These are phyloP conservation scores for Penicillium odoratum DNA, from an alignment of 495 filamentous ascomycete species.

Conservation along the genomic window DNA sequence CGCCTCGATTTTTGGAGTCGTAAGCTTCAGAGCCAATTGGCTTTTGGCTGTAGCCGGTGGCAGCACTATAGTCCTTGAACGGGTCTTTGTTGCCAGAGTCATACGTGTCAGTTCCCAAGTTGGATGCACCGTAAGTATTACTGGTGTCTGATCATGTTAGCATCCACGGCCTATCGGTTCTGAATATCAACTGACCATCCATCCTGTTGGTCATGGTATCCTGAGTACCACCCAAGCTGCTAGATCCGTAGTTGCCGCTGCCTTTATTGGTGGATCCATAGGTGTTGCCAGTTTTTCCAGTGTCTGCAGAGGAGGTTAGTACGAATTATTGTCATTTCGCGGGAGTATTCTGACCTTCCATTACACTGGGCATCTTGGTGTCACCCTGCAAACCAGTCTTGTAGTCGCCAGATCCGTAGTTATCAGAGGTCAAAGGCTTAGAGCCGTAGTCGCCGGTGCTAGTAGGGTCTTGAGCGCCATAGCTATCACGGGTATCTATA, in stretches of 20 bases:
- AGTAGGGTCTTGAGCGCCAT: background rate
- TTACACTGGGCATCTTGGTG: constrained; percentile 4
- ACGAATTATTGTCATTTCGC: background rate
- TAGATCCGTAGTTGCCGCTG: constrained; percentile 6
- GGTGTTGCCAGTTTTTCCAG: constrained; percentile 12
- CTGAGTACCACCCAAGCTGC: constrained; percentile 17
- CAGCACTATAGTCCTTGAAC: background rate
- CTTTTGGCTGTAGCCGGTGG: background rate
- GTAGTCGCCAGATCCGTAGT: constrained; percentile 17
- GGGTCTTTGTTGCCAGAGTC: background rate
- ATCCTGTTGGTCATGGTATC: background rate
- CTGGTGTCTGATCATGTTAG: constrained; percentile 4
- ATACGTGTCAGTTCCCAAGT: constrained; percentile 2
- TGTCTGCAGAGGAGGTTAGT: background rate
- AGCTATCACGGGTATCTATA: constrained; percentile 32
- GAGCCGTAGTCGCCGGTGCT: constrained; percentile 14
- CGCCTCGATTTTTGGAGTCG: constrained; percentile 7
- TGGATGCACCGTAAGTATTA: background rate
- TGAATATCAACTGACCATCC: background rate
- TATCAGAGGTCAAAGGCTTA: constrained; percentile 7
- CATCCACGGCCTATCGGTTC: background rate
- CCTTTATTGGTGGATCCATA: constrained; percentile 23
- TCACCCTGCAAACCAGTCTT: background rate
- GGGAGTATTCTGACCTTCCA: background rate
- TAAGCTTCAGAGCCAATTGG: constrained; percentile 4